phyloP scores from a whole-genome alignment of 1,139 yeast species.

The Yamadazyma songkhlaensis region DNA sequence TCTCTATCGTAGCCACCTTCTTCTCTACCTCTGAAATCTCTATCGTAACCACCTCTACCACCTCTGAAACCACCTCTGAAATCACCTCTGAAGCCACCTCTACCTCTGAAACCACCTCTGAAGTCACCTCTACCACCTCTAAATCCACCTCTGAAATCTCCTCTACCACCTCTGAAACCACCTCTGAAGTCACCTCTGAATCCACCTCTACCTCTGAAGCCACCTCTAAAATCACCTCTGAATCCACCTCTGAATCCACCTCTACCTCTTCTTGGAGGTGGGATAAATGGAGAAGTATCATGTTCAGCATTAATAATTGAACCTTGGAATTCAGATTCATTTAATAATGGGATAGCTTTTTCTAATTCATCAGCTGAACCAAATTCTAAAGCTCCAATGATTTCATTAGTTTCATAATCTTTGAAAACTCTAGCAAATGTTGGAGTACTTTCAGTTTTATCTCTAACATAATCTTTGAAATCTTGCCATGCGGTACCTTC shows the following conservation, averaged over 20 bases:
- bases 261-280: slow-evolving; percentile 56
- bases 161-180: slow-evolving; percentile 41
- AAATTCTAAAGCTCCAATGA: slow-evolving; percentile 78
- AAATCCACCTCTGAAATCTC: slow-evolving; percentile 29
- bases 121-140: slow-evolving; percentile 38
- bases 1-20: slow-evolving; percentile 25
- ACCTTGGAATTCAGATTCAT: slow-evolving; percentile 73
- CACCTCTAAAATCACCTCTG: slow-evolving; percentile 30
- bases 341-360: slow-evolving; percentile 64
- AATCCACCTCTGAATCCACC: slow-evolving; percentile 40
- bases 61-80: slow-evolving; percentile 37
- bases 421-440: slow-evolving; percentile 71
- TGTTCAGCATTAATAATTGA: slow-evolving; percentile 64
- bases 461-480: slow-evolving; percentile 75
- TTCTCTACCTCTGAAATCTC: slow-evolving; percentile 34
- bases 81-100: slow-evolving; percentile 41
- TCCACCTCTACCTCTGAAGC: slow-evolving; percentile 37
- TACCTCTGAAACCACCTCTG: slow-evolving; percentile 42
- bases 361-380: slow-evolving; percentile 70
- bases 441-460: slow-evolving; percentile 61
- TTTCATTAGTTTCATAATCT: slow-evolving; percentile 57
- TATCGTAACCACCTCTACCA: slow-evolving; percentile 36
- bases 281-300: slow-evolving; percentile 77
- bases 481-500: slow-evolving; percentile 84
- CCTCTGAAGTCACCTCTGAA: slow-evolving; percentile 38